Evolutionary conservation across 768 basidiomycete genomes (phyloP).

Genomic region (Russula lepida): DNA sequence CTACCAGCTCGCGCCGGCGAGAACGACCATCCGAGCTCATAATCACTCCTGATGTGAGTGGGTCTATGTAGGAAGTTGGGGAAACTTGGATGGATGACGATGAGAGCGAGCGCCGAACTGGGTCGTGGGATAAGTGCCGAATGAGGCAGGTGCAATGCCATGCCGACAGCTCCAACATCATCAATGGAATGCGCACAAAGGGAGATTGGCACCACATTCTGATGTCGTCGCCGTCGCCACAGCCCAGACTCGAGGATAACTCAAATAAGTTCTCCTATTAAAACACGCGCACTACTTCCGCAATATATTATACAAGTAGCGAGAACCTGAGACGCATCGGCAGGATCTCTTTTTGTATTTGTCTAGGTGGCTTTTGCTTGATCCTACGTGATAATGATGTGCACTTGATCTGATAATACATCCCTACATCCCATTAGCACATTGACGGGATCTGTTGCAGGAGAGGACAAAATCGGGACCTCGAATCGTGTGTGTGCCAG

Average conservation of each 20-base stretch:
- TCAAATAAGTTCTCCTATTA: slow-evolving; percentile 32
- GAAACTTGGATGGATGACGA: neutral
- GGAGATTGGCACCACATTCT: slow-evolving; percentile 21
- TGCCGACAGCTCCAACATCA: slow-evolving; percentile 8
- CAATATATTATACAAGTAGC: neutral
- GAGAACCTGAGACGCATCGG: slow-evolving; percentile 5
- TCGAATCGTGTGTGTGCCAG: neutral
- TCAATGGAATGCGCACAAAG: slow-evolving; percentile 31
- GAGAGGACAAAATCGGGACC: neutral
- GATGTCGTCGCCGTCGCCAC: slow-evolving; percentile 36
- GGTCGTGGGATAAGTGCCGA: slow-evolving; percentile 13
- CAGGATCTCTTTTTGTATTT: too few relatives aligned
- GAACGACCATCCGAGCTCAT: slow-evolving; percentile 22
- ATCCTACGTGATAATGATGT: neutral
- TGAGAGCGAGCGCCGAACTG: neutral
- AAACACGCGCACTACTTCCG: neutral
- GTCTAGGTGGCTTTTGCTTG: too few relatives aligned
- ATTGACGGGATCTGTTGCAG: neutral
- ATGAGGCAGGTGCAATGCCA: slow-evolving; percentile 12
- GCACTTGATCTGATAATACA: neutral
- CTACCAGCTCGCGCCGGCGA: slow-evolving; percentile 44
- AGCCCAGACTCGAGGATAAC: slow-evolving; percentile 30
- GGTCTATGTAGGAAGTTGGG: too few relatives aligned
- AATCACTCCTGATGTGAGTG: neutral
- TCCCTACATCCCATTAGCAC: neutral